These are phyloP conservation scores for Aspergillus fijiensis DNA, from an alignment of 2,329 filamentous ascomycete species.

Conservation along the genomic window DNA sequence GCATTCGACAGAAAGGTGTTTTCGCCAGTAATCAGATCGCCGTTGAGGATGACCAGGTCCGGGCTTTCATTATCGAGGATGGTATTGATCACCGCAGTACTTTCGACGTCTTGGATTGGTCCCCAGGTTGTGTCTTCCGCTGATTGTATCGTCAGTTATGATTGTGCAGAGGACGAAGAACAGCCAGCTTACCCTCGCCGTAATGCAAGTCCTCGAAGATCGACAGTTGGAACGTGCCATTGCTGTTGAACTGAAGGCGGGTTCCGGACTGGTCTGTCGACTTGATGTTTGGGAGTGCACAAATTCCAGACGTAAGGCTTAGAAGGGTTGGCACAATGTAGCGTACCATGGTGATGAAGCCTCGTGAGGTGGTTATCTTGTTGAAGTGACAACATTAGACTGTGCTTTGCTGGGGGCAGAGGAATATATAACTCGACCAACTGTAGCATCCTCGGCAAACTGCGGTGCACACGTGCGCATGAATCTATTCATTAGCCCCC, in stretches of 20 bases:
- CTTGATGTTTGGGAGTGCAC: not conserved
- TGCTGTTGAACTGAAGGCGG: constrained; percentile 22
- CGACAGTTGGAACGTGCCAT: constrained; percentile 48
- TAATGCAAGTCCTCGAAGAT: constrained; percentile 72
- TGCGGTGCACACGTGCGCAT: not conserved
- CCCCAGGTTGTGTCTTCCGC: constrained; percentile 31
- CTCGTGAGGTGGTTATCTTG: too few relatives aligned
- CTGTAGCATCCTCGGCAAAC: not conserved
- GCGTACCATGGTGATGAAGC: not conserved
- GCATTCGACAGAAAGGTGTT: constrained; percentile 56
- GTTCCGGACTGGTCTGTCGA: not conserved
- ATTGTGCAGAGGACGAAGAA: not conserved
- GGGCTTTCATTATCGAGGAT: constrained; percentile 59
- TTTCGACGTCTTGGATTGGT: constrained; percentile 54
- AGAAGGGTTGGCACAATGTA: not conserved
- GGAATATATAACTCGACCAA: not conserved
- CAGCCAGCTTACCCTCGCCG: constrained; percentile 57
- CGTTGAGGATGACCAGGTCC: constrained; percentile 66
- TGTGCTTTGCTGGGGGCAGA: not conserved
- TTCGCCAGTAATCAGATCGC: constrained; percentile 70
- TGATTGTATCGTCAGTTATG: not conserved
- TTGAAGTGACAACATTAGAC: too few relatives aligned
- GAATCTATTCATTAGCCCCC: too few relatives aligned
- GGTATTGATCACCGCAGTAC: constrained; percentile 56
- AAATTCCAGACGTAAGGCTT: not conserved